Evolutionary conservation across 257 asterid genomes (phyloP), one percentile per base, ranked within the genome.

Genomic region (Solanum dulcamara): DNA sequence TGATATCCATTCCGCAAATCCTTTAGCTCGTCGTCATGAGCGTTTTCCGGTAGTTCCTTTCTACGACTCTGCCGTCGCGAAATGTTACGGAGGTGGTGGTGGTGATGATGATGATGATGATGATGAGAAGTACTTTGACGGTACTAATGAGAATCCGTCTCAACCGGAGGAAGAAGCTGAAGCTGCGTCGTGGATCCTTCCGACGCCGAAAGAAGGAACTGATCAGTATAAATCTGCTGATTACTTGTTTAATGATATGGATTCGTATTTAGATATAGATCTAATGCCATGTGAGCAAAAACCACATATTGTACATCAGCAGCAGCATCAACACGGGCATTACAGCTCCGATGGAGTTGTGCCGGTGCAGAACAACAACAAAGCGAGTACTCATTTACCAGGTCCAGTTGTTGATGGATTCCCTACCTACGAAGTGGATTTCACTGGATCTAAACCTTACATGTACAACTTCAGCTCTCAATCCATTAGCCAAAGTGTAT

Each of bases 391-490:
- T 44, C 94, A 86, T 60, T 88, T 90, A 37, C 90, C 88, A 22
- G 96, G 95, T 13, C 91, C 92, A 0, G 93, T 95, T 15, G 98
- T 91, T 4, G 97, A 93, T 62, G 98, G 98, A 72, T 94, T 88
- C 50, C 97, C 98, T 5, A 87, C 94, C 1, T 93, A 90, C 48
- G 97, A 92, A 7, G 64, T 93, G 85, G 94, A 93, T 30, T 92
- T 85, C 32, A 32, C 90, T 35, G 93, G 89, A 80, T 85, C 95
- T 53, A 94, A 94, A 87, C 96, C 92, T 0, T 92, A 88, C 79
- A 75, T 94, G 92, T 94, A 93, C 93, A 94, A 92, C 89, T 96
- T 96, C 94, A 87, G 88, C 72, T 89, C 98, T 33, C 98, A 94
- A 81, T 88, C 97, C 88, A 88, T 96, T 30, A 93, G 94, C 91